A percentile compares a stretch with the other conserved stretches of the same genome.
Evolutionary conservation across 2,329 filamentous ascomycete genomes (phyloP).

Genomic region (Eutypa lata): DNA sequence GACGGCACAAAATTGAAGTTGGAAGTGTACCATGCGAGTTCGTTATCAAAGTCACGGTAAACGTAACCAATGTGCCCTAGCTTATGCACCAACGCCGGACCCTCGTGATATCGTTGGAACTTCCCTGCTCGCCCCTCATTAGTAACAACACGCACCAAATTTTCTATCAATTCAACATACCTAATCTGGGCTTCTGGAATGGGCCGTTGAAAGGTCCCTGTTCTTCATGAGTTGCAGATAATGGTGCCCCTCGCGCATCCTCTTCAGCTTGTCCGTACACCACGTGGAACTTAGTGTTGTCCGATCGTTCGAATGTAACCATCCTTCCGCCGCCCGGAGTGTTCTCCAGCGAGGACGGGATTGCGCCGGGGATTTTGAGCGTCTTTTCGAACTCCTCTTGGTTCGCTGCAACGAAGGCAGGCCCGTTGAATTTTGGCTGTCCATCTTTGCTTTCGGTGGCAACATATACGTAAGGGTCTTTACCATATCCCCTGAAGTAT

Average conservation of each 20-base stretch:
- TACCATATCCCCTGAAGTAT: slow-evolving; percentile 49
- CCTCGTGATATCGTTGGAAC: slow-evolving; percentile 27
- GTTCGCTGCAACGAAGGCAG: slow-evolving; percentile 28
- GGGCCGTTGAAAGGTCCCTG: slow-evolving; percentile 15
- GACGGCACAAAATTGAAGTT: slow-evolving; percentile 32
- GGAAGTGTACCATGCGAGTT: slow-evolving; percentile 27
- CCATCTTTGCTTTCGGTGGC: slow-evolving; percentile 25
- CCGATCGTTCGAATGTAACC: slow-evolving; percentile 32
- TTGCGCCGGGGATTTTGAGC: slow-evolving; percentile 34
- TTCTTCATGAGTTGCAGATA: slow-evolving; percentile 14
- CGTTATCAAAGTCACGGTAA: slow-evolving; percentile 27
- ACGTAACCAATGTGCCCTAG: slow-evolving; percentile 30
- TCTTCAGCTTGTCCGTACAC: slow-evolving; percentile 20
- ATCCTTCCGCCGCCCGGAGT: slow-evolving; percentile 41
- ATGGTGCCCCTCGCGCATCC: slow-evolving; percentile 2
- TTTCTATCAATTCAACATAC: background rate
- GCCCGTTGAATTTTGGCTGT: slow-evolving; percentile 19
- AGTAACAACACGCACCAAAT: background rate
- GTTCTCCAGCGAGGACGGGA: slow-evolving; percentile 36
- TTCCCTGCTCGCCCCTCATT: slow-evolving; percentile 6
- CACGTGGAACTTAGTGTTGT: slow-evolving; percentile 29
- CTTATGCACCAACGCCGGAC: slow-evolving; percentile 28
- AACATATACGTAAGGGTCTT: slow-evolving; percentile 48
- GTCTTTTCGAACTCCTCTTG: slow-evolving; percentile 36
- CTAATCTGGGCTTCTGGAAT: slow-evolving; percentile 11